Evolutionary conservation across 202 grass and related monocot species (phyloP).

Genomic region (Eragrostis tef): DNA sequence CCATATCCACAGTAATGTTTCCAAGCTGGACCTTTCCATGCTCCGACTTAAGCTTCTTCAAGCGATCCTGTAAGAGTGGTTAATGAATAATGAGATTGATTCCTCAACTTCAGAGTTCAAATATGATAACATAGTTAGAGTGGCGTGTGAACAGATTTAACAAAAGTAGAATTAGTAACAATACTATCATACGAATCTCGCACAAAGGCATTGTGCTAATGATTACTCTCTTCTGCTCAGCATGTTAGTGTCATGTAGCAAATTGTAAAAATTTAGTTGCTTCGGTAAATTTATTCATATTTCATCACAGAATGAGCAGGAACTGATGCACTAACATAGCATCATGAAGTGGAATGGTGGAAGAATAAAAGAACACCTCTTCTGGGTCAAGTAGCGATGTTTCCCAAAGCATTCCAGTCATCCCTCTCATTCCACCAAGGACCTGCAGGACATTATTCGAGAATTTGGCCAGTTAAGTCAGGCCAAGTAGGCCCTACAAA

Average conservation of each 20-base stretch:
- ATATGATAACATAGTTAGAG: not conserved
- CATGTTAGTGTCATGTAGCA: not conserved
- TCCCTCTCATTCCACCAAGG: constrained; percentile 99
- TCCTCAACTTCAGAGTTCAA: not conserved
- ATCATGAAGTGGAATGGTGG: not conserved
- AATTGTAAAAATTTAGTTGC: not conserved
- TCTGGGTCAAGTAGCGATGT: constrained; percentile 96
- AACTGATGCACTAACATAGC: not conserved
- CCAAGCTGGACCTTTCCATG: constrained; percentile 94
- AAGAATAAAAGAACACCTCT: constrained; percentile 59
- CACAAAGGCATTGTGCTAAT: not conserved
- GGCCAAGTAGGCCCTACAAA: not conserved
- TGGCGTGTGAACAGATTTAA: constrained; percentile 9
- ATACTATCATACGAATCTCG: not conserved
- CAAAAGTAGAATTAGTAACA: constrained; percentile 1
- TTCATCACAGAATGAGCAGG: not conserved
- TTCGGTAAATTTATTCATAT: constrained; percentile 14
- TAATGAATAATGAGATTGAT: not conserved
- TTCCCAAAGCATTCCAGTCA: constrained; percentile 96
- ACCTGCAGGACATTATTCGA: not conserved
- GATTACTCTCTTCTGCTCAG: constrained; percentile 15
- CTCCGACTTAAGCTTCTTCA: constrained; percentile 94
- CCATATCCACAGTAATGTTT: constrained; percentile 92
- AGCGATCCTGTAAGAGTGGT: constrained; percentile 66
- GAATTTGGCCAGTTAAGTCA: not conserved